These are phyloP conservation scores for Cystobasidiopsis lactophilus DNA, from an alignment of 768 basidiomycete genomes.

Conservation along the genomic window DNA sequence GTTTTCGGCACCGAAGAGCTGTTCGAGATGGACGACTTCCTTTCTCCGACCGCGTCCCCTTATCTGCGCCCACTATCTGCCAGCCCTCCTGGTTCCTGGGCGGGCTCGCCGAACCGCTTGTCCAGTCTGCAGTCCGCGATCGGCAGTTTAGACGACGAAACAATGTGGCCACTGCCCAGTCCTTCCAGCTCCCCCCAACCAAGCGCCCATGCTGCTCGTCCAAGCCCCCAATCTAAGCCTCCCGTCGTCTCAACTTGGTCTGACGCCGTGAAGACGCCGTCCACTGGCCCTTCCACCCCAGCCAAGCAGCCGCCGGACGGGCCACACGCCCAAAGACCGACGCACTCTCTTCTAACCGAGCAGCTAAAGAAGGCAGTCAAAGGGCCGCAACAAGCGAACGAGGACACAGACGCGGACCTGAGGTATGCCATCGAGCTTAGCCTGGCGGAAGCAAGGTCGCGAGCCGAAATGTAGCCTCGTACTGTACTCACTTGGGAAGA, in stretches of 20 bases:
- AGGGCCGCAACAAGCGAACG: not conserved
- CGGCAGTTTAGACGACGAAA: too few relatives aligned
- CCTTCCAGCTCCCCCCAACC: not conserved
- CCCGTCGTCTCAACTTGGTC: not conserved
- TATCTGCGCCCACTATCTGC: not conserved
- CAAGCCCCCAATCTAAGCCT: not conserved
- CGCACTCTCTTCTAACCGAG: not conserved
- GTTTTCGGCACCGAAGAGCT: constrained; percentile 3
- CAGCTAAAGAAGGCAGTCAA: not conserved
- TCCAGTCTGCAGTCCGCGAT: too few relatives aligned
- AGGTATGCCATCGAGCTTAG: constrained; percentile 8
- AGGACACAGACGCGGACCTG: constrained; percentile 10
- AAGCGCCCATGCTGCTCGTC: not conserved
- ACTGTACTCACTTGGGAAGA: not conserved
- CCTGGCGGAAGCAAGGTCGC: constrained; percentile 6
- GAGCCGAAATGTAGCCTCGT: not conserved
- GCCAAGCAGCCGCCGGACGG: too few relatives aligned
- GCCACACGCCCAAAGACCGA: too few relatives aligned
- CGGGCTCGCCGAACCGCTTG: not conserved
- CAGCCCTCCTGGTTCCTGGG: not conserved
- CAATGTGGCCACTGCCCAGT: constrained; percentile 7
- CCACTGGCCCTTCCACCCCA: not conserved
- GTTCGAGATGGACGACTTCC: constrained; percentile 4
- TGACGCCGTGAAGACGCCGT: not conserved
- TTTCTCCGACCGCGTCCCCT: not conserved